These are phyloP conservation scores for Pseudocercospora ulei DNA, from an alignment of 2,329 filamentous ascomycete species.

Conservation along the genomic window DNA sequence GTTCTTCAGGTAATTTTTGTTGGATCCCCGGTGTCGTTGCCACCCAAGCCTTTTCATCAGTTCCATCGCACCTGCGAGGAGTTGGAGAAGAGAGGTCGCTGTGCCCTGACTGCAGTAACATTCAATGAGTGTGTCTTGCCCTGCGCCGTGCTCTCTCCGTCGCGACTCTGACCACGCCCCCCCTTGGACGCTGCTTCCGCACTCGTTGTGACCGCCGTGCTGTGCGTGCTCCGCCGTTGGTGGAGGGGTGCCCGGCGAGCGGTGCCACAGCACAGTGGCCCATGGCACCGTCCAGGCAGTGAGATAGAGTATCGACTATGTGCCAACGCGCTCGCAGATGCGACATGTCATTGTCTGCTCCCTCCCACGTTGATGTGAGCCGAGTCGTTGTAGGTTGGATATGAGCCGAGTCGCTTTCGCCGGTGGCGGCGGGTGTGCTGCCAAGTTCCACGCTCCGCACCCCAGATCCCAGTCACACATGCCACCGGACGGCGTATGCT, in stretches of 20 bases:
- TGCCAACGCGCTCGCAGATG: too few species aligned
- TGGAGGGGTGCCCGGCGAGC: not conserved
- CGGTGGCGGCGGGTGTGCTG: too few species aligned
- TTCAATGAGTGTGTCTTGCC: too few species aligned
- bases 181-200: not conserved
- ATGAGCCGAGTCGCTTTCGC: too few species aligned
- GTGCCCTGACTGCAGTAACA: not conserved
- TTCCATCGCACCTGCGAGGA: not conserved
- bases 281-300: not conserved
- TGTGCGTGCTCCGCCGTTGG: not conserved
- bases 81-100: constrained; percentile 9
- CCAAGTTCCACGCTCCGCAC: too few species aligned
- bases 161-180: not conserved
- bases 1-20: constrained; percentile 9
- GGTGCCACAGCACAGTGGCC: not conserved
- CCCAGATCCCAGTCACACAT: constrained; percentile 6
- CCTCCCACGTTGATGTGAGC: too few species aligned
- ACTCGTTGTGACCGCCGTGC: not conserved
- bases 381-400: too few species aligned
- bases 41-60: constrained; percentile 12
- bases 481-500: constrained; percentile 32
- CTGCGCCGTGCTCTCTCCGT: too few species aligned
- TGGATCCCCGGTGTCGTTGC: constrained; percentile 2
- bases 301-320: too few species aligned
- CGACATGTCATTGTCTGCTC: too few species aligned